Conservation (phyloP, 2,329 filamentous ascomycete genomes). For the Arthrobotrys conoides region DNA sequence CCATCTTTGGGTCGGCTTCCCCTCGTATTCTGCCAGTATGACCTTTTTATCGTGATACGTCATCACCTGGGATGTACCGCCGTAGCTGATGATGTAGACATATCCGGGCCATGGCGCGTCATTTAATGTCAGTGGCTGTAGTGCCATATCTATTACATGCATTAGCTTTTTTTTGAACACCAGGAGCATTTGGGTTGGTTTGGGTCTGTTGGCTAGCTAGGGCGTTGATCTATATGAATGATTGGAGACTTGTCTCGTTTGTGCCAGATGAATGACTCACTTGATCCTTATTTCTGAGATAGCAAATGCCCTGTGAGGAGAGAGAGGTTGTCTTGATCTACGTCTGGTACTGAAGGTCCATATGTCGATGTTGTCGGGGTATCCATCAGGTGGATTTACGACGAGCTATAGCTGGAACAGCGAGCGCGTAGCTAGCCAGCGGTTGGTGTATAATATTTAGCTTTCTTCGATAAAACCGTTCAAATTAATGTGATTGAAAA, state of each 20-base stretch:
- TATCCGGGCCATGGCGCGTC: constrained; percentile 32
- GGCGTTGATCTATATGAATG: too few species aligned
- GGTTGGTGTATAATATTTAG: background rate
- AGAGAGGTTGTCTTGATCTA: background rate
- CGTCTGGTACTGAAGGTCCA: background rate
- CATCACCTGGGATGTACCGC: constrained; percentile 17
- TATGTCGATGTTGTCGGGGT: background rate
- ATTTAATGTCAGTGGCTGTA: background rate
- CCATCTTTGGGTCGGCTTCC: constrained; percentile 9
- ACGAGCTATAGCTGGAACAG: too few species aligned
- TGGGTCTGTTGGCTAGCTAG: too few species aligned
- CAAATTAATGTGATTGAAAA: too few species aligned
- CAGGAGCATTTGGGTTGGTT: too few species aligned
- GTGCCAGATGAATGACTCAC: background rate
- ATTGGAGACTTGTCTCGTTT: too few species aligned
- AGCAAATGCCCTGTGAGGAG: background rate
- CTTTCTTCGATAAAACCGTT: too few species aligned
- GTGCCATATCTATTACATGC: background rate
- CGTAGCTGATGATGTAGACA: constrained; percentile 28
- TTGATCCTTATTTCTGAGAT: background rate
- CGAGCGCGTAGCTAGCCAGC: too few species aligned
- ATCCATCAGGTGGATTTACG: background rate
- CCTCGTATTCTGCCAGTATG: constrained; percentile 6
- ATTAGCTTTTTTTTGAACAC: background rate
- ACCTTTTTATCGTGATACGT: background rate